Evolutionary conservation across 2,329 filamentous ascomycete genomes (phyloP), one percentile per base, ranked within the genome.

Genomic region (Alternaria gansuensis): DNA sequence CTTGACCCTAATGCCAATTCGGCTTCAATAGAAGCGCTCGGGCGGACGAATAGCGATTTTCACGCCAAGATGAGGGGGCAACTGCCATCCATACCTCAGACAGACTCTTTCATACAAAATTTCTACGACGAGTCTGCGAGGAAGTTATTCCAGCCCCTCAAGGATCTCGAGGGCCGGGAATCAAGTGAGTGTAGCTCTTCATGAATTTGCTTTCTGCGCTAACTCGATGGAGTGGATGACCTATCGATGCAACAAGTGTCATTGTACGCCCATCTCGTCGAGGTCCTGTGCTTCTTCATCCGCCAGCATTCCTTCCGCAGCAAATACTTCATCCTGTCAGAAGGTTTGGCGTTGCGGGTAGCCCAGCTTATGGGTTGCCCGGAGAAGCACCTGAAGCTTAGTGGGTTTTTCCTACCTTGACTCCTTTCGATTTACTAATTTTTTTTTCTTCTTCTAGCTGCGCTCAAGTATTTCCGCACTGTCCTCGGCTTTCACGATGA

Each of bases 281-380:
- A 99, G 74, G 91, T 97, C 28, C 84, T 98, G 50, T 93, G 91
- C 75, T 98, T 96, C 80, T 97, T 97, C 76, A 88, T 97, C 64
- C 88, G 93, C 39, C 91, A 96, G 72, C 94, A 98, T 78, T 86
- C 90, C 39, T 88, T 91, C 70, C 88, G 92, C 68, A 93, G 90
- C 81, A 95, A 96, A 77, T 91, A 88, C 71, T 97, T 97, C 73
- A 90, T 98, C 26, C 82, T 96, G 62, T 87, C 87, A 10, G 87
- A 97, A 77, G 88, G 90, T 57, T 83, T 98, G 43, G 88, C 90
- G 7, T 85, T 88, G 61, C 87, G 93, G 39, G 89, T 97, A 60
- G 88, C 89, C 48, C 92, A 96, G 76, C 85, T 99, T 60, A 85
- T 99, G 65, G 82, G 83, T 43, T 93, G 90, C 60, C 88, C 88